phyloP scores from a whole-genome alignment of 192 early-diverging fungal species.

The Geranomyces michiganensis region DNA sequence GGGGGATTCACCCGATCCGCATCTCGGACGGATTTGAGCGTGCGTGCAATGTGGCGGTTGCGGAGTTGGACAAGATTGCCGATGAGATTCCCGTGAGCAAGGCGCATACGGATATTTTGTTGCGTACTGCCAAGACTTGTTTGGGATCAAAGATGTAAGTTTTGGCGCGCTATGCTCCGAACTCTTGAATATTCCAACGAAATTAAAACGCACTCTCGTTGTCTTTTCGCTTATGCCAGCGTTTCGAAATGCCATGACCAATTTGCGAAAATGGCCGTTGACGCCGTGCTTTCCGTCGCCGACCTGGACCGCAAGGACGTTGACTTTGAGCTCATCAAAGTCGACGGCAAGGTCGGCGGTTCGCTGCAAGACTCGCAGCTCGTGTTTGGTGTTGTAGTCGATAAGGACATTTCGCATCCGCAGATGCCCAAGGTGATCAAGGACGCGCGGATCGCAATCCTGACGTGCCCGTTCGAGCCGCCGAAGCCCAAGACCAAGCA shows the following conservation, averaged over 20 bases:
- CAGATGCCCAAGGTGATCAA: slow-evolving; percentile 98
- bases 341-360: slow-evolving; percentile 98
- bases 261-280: slow-evolving; percentile 97
- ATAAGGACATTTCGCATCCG: slow-evolving; percentile 99
- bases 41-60: slow-evolving; percentile 93
- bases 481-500: slow-evolving; percentile 99
- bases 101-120: slow-evolving; percentile 80
- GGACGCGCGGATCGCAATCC: slow-evolving; percentile 96
- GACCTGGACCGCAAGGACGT: slow-evolving; percentile 99
- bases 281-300: slow-evolving; percentile 96
- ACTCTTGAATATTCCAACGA: too few species aligned
- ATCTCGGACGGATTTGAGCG: slow-evolving; percentile 98
- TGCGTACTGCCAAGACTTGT: slow-evolving; percentile 95
- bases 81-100: slow-evolving; percentile 86
- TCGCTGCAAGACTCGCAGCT: slow-evolving; percentile 91
- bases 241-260: slow-evolving; percentile 98
- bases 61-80: slow-evolving; percentile 88
- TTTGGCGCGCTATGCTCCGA: too few species aligned
- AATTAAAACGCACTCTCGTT: too few species aligned
- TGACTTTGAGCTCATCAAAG: slow-evolving; percentile 99
- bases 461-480: slow-evolving; percentile 99
- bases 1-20: slow-evolving; percentile 98
- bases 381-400: slow-evolving; percentile 97
- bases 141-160: slow-evolving; percentile 97
- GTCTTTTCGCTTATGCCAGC: slow-evolving; percentile 56